Percentiles rank a stretch among this genome's conserved stretches.
Conservation (phyloP, 371 early-diverging fungal genomes). For the Gilbertella persicaria region DNA sequence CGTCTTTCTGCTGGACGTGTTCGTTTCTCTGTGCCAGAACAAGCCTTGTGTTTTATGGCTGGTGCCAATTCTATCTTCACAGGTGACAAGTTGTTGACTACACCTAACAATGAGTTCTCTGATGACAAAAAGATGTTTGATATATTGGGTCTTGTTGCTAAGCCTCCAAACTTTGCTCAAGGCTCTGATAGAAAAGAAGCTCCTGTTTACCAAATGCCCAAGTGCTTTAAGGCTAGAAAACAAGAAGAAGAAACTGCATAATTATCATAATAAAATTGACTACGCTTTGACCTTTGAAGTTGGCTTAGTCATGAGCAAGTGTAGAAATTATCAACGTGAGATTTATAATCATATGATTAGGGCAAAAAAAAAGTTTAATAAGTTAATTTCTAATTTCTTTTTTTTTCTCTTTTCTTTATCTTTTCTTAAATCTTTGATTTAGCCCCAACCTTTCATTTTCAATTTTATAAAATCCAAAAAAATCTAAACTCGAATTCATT, state of each 20-base stretch:
- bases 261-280: too few species aligned
- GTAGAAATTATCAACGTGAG: too few species aligned
- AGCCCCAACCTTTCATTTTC: too few species aligned
- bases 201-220: conserved; percentile 29
- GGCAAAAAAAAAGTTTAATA: too few species aligned
- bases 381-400: too few species aligned
- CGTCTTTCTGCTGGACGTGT: conserved; percentile 86
- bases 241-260: background rate
- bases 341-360: too few species aligned
- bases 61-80: conserved; percentile 91
- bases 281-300: too few species aligned
- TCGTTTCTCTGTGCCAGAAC: conserved; percentile 74
- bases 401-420: too few species aligned
- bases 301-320: too few species aligned
- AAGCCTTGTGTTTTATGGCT: conserved; percentile 83
- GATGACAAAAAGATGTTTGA: conserved; percentile 82
- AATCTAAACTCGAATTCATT: too few species aligned
- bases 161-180: conserved; percentile 68
- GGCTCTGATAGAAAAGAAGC: conserved; percentile 41
- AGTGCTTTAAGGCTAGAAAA: conserved; percentile 24
- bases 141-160: conserved; percentile 69
- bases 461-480: too few species aligned
- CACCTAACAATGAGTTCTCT: conserved; percentile 76
- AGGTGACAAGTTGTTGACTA: conserved; percentile 86
- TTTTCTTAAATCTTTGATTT: too few species aligned